phyloP scores from a whole-genome alignment of 2,329 filamentous ascomycete genomes.

The Colletotrichum paranaense region DNA sequence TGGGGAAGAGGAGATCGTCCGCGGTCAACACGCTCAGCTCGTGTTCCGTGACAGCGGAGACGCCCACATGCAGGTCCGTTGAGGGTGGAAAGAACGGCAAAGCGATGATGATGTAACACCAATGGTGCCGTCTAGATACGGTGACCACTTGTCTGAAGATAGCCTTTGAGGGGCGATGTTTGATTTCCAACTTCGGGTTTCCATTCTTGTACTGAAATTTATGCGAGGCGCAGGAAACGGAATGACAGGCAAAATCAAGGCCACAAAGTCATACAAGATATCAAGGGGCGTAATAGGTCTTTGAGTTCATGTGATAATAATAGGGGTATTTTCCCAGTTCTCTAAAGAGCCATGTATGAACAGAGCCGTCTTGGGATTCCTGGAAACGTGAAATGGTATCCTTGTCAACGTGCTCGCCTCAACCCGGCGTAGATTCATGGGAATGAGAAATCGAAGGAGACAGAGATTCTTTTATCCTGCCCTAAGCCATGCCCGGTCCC shows the following conservation, averaged over 20 bases:
- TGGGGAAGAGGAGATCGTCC: constrained; percentile 49
- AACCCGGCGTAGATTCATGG: constrained; percentile 10
- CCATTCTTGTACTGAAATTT: not conserved
- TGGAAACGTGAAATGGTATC: not conserved
- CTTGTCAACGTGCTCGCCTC: constrained; percentile 3
- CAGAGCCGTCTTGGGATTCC: constrained; percentile 4
- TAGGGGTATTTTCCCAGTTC: constrained; percentile 6
- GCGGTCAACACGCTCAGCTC: constrained; percentile 61
- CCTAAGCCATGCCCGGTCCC: constrained; percentile 8
- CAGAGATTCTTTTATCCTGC: not conserved
- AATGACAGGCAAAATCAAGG: not conserved
- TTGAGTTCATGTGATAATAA: not conserved
- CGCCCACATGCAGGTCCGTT: constrained; percentile 48
- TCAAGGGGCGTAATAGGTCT: constrained; percentile 8
- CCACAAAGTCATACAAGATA: not conserved
- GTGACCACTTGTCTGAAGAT: not conserved
- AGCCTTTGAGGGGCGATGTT: not conserved
- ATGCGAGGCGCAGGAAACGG: not conserved
- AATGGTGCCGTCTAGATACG: not conserved
- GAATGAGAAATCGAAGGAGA: not conserved
- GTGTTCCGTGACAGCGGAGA: constrained; percentile 57
- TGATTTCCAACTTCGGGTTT: not conserved
- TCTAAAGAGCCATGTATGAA: not conserved
- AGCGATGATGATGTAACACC: not conserved
- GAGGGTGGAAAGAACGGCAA: not conserved